These are phyloP conservation scores for Bondarzewia mesenterica DNA, from an alignment of 1,284 basidiomycete genomes.

Conservation along the genomic window DNA sequence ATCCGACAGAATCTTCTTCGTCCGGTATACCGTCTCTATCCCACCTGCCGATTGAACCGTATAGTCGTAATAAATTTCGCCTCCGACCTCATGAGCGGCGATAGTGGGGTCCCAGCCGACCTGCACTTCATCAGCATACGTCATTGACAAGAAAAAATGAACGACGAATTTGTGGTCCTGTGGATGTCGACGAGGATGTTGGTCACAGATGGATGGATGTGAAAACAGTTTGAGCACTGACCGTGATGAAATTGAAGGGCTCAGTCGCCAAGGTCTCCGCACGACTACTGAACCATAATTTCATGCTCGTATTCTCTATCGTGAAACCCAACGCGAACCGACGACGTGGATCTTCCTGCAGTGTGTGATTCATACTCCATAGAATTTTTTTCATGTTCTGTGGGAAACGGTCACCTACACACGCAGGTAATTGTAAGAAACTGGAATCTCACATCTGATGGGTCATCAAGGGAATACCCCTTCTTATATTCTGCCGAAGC, in stretches of 20 bases:
- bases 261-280: not conserved
- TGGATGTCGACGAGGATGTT: not conserved
- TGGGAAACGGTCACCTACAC: too few relatives aligned
- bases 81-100: not conserved
- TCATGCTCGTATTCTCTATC: not conserved
- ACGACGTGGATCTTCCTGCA: not conserved
- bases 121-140: not conserved
- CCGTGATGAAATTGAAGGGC: not conserved
- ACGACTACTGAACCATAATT: not conserved
- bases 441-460: too few relatives aligned
- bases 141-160: not conserved
- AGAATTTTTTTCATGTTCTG: not conserved
- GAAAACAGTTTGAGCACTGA: too few relatives aligned
- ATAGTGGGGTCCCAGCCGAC: not conserved
- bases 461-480: too few relatives aligned
- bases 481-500: too few relatives aligned
- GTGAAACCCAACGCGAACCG: not conserved
- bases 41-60: too few relatives aligned
- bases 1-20: too few relatives aligned
- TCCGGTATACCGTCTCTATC: too few relatives aligned
- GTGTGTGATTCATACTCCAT: not conserved
- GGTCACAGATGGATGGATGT: not conserved
- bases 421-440: too few relatives aligned
- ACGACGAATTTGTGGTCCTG: not conserved
- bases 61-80: too few relatives aligned